Evolutionary conservation across 192 early-diverging fungal species (phyloP).

Genomic region (Coemansia sp.): DNA sequence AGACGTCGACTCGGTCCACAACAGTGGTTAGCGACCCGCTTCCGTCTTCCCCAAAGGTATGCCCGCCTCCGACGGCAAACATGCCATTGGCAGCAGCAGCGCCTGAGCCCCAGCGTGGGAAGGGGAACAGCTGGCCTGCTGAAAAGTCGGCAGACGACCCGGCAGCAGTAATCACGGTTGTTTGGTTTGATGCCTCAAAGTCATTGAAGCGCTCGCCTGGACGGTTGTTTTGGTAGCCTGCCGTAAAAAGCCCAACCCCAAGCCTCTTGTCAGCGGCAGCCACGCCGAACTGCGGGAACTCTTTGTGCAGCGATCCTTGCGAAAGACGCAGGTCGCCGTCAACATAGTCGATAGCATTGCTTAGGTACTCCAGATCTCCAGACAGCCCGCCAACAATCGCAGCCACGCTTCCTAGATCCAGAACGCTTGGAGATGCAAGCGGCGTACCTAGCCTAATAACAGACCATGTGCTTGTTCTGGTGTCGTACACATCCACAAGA

Average conservation of each 20-base stretch:
- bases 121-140: slow-evolving; percentile 30
- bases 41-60: slow-evolving; percentile 27
- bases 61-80: slow-evolving; percentile 51
- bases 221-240: slow-evolving; percentile 47
- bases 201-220: slow-evolving; percentile 55
- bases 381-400: slow-evolving; percentile 47
- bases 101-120: slow-evolving; percentile 45
- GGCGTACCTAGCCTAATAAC: slow-evolving; percentile 22
- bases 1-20: slow-evolving; percentile 44
- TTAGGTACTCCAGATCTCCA: slow-evolving; percentile 53
- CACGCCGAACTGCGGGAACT: slow-evolving; percentile 46
- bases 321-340: slow-evolving; percentile 16
- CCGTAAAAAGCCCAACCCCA: slow-evolving; percentile 35
- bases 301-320: slow-evolving; percentile 13
- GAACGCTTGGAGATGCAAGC: slow-evolving; percentile 29
- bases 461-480: slow-evolving; percentile 37
- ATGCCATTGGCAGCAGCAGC: slow-evolving; percentile 49
- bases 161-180: slow-evolving; percentile 19
- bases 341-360: slow-evolving; percentile 44
- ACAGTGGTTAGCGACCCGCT: slow-evolving; percentile 24
- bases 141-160: slow-evolving; percentile 1
- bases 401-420: slow-evolving; percentile 30
- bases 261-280: slow-evolving; percentile 18
- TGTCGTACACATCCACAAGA: slow-evolving; percentile 50
- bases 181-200: slow-evolving; percentile 48